Conservation (phyloP, 1,284 basidiomycete species). For the Sanguinoderma infundibulare region DNA sequence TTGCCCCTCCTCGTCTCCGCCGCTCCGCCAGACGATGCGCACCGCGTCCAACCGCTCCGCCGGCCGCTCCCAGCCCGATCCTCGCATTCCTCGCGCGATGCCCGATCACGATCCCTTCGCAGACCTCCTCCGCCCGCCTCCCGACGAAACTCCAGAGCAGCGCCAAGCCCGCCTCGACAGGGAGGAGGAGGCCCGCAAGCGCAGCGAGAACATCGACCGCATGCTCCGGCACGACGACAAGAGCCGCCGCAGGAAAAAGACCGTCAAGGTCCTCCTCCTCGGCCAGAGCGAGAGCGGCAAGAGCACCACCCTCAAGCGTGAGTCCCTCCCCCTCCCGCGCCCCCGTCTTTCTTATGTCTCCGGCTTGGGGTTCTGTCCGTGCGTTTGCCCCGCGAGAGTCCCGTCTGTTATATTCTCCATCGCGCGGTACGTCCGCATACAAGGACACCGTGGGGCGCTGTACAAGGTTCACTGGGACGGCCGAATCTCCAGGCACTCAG, state of each 20-base stretch:
- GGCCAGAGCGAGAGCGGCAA: slow-evolving; percentile 86
- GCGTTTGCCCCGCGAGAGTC: background rate
- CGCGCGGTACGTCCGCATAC: background rate
- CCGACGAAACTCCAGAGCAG: slow-evolving; percentile 67
- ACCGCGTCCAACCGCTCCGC: background rate
- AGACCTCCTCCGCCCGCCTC: slow-evolving; percentile 66
- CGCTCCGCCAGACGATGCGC: background rate
- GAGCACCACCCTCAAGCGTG: slow-evolving; percentile 83
- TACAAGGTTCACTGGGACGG: slow-evolving; percentile 21
- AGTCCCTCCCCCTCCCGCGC: slow-evolving; percentile 44
- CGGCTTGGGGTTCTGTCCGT: slow-evolving; percentile 12
- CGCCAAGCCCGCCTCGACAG: slow-evolving; percentile 62
- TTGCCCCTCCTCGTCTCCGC: slow-evolving; percentile 1
- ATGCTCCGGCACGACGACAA: slow-evolving; percentile 67
- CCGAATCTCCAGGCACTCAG: background rate
- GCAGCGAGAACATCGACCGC: slow-evolving; percentile 79
- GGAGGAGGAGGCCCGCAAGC: slow-evolving; percentile 71
- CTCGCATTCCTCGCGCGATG: background rate
- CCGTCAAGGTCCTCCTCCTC: slow-evolving; percentile 76
- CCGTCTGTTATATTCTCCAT: background rate
- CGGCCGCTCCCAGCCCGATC: slow-evolving; percentile 4
- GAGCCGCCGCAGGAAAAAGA: slow-evolving; percentile 60
- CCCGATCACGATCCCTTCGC: slow-evolving; percentile 64
- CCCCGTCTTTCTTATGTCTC: background rate
- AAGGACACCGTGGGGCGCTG: slow-evolving; percentile 2